Evolutionary conservation across 495 filamentous ascomycete genomes (phyloP), one percentile per base, ranked within the genome.

Genomic region (Chaetomidium leptoderma): DNA sequence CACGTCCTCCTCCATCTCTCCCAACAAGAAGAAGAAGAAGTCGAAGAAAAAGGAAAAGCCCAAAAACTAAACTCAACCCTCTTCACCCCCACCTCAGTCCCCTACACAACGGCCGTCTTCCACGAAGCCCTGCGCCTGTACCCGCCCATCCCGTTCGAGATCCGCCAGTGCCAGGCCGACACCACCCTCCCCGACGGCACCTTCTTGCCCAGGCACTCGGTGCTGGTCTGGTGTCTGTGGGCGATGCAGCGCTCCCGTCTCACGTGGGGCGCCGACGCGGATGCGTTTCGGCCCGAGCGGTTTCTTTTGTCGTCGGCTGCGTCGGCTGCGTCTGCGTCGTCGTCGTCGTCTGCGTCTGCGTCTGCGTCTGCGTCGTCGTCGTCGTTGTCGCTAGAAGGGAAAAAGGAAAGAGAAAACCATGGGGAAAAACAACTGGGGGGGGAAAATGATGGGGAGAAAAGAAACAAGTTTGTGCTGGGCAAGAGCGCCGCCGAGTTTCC

Each of bases 81-180:
- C 21, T 75, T 83, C 50, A 71, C 70, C 3, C 73, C 80, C 0
- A 17, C 62, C 14, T 58, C 70, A 11, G 61, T 82, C 43, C 81
- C 81, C 5, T 84, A 82, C 65, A 74, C 75, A 27, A 75, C 76
- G 58, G 78, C 82, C 29, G 76, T 80, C 6, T 83, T 84, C 63
- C 78, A 82, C 59, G 82, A 85, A 53, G 61, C 72, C 11, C 66
- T 85, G 0, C 74, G 82, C 0, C 62, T 84, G 4, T 84, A 78
- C 57, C 82, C 82, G 16, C 82, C 82, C 4, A 80, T 85, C 36
- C 82, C 82, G 6, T 80, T 84, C 51, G 82, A 85, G 61, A 78
- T 85, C 47, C 80, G 82, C 57, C 79, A 84, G 63, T 76, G 72
- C 64, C 74, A 74, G 17, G 62, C 72, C 48, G 60, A 70, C 27